Evolutionary conservation across 139 green algal species (phyloP).

Genomic region (Volvox reticuliferus): DNA sequence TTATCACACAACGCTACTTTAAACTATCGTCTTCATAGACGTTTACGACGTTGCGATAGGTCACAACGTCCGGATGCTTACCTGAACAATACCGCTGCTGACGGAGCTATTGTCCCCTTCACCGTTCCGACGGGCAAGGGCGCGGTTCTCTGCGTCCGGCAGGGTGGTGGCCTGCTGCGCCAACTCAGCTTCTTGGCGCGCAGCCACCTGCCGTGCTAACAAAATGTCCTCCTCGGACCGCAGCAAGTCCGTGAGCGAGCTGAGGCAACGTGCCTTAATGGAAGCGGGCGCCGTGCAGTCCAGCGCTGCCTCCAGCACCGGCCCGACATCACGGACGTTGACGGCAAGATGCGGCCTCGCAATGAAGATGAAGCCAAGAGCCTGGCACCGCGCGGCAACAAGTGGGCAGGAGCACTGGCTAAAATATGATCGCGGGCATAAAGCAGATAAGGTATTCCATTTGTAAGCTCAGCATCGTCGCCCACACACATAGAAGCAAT

Average conservation of each 20-base stretch:
- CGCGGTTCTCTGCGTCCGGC: not conserved
- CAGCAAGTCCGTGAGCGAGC: slow-evolving; percentile 81
- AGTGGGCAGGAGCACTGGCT: no score
- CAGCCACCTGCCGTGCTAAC: slow-evolving; percentile 64
- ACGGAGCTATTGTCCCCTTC: slow-evolving; percentile 73
- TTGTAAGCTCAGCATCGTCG: no score
- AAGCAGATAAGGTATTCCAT: no score
- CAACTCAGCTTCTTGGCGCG: not conserved
- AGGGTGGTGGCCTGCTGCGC: not conserved
- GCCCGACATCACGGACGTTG: slow-evolving; percentile 26
- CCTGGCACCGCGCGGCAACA: slow-evolving; percentile 40
- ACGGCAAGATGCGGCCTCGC: slow-evolving; percentile 73
- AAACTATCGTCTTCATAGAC: not conserved
- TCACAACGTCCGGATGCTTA: not conserved
- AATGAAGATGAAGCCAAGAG: slow-evolving; percentile 78
- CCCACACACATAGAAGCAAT: no score
- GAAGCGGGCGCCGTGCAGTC: slow-evolving; percentile 23
- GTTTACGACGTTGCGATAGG: not conserved
- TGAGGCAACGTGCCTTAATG: slow-evolving; percentile 74
- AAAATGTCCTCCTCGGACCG: slow-evolving; percentile 76
- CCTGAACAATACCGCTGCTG: slow-evolving; percentile 76
- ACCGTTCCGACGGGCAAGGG: slow-evolving; percentile 74
- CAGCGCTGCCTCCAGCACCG: slow-evolving; percentile 62
- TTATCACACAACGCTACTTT: not conserved
- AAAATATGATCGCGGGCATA: no score